These are phyloP conservation scores for Violaceomyces palustris DNA, from an alignment of 1,284 basidiomycete genomes.

Conservation along the genomic window DNA sequence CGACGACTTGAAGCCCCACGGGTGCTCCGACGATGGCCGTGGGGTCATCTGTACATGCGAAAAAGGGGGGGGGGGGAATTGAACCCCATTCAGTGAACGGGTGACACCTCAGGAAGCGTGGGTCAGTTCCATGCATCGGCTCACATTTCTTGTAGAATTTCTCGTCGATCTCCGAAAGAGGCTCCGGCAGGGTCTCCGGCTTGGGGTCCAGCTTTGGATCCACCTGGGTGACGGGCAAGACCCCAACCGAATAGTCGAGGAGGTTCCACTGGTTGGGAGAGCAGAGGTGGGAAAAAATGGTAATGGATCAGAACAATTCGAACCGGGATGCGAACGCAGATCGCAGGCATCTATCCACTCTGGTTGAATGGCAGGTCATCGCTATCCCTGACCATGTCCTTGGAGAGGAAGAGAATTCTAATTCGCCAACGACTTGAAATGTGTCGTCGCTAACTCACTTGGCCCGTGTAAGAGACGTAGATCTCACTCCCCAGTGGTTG, in stretches of 20 bases:
- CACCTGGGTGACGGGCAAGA: conserved; percentile 58
- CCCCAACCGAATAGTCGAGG: conserved; percentile 65
- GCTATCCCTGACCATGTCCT: no score
- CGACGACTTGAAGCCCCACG: conserved; percentile 66
- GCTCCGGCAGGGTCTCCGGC: conserved; percentile 55
- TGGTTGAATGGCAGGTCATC: no score
- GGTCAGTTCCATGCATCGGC: no score
- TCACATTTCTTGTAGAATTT: conserved; percentile 29
- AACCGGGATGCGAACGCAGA: no score
- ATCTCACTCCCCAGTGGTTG: conserved; percentile 59
- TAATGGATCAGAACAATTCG: conserved; percentile 42
- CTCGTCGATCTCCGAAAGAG: conserved; percentile 31
- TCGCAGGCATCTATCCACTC: no score
- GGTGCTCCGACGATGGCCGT: conserved; percentile 62
- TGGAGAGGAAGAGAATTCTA: no score
- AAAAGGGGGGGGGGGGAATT: no score
- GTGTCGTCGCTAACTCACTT: conserved; percentile 6
- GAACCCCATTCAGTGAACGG: no score
- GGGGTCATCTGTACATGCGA: no score
- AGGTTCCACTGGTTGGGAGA: conserved; percentile 62
- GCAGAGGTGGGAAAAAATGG: background rate
- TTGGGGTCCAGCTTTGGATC: conserved; percentile 59
- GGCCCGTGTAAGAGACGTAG: conserved; percentile 39
- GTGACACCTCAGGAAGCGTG: no score
- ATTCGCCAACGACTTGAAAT: no score